Base-by-base conservation (phyloP, 495 filamentous ascomycete genomes). In the Corynascus novoguineensis region DNA sequence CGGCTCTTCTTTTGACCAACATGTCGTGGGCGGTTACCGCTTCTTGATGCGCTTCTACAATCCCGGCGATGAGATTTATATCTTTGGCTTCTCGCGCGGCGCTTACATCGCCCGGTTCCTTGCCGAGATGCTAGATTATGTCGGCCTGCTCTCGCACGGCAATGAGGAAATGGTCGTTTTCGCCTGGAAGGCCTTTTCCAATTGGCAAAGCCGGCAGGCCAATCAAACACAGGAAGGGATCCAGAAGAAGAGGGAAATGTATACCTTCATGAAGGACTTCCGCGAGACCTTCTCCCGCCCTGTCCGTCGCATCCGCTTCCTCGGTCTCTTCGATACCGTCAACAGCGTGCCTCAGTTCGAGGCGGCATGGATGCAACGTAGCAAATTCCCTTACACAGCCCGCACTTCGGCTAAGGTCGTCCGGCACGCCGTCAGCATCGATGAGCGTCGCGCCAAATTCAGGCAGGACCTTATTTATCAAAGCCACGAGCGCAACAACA, bases 51-150 rank as follows among this genome's bases (percentile, higher is more conserved):
- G 86, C 31, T 90, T 89, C 70, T 95, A 95, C 65, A 73, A 77
- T 14, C 82, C 84, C 0, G 90, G 88, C 6, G 88, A 93, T 59
- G 84, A 91, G 64, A 90, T 93, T 51, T 82, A 81, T 60, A 81
- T 93, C 62, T 92, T 93, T 46, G 90, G 90, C 14, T 95, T 95
- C 75, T 88, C 84, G 35, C 83, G 90, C 21, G 90, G 90, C 11
- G 83, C 89, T n/a, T 95, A 93, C 66, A 90, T 89, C 22, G 89
- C 90, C 6, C 83, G 89, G 12, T 93, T 92, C 64, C 75, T 95
- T 4, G 86, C 89, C 1, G 88, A 92, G 63, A 93, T 95, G 90
- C 76, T 95, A 12, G 86, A 91, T 62, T 85, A 88, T 55, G 83
- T 95, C 53, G 89, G 90, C 14, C 75, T 95, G 10, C 77, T 93